These are phyloP conservation scores for Verbena officinalis DNA, from an alignment of 257 asterid genomes.

Conservation along the genomic window DNA sequence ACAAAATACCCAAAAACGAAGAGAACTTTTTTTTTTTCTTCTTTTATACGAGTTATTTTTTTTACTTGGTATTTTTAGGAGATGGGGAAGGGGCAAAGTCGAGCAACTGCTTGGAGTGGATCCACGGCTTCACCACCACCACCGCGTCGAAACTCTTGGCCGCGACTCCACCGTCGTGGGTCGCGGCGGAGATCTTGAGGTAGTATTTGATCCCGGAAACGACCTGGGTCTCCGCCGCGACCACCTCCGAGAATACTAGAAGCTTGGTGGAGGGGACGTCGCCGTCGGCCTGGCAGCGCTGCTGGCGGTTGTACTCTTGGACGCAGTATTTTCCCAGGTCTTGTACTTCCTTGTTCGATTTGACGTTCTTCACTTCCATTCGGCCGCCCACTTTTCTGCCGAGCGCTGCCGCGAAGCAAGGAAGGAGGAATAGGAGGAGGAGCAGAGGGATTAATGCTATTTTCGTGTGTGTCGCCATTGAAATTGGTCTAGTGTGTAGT, in stretches of 20 bases:
- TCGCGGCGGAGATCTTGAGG: slow-evolving; percentile 52
- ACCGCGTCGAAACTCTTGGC: slow-evolving; percentile 50
- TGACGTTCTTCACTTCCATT: slow-evolving; percentile 45
- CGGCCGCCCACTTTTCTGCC: slow-evolving; percentile 52
- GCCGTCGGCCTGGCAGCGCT: slow-evolving; percentile 17
- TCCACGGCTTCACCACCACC: slow-evolving; percentile 61
- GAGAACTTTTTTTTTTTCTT: too few relatives aligned
- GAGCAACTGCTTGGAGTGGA: slow-evolving; percentile 41
- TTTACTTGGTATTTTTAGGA: slow-evolving; percentile 28
- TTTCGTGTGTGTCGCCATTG: neutral
- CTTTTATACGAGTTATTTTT: too few relatives aligned
- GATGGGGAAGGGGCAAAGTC: slow-evolving; percentile 43
- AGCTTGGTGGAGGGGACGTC: slow-evolving; percentile 18
- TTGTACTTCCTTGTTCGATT: slow-evolving; percentile 52
- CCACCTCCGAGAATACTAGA: slow-evolving; percentile 50
- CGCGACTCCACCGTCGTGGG: slow-evolving; percentile 5
- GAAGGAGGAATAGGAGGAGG: neutral
- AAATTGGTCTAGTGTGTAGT: neutral
- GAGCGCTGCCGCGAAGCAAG: slow-evolving; percentile 14
- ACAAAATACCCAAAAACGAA: too few relatives aligned
- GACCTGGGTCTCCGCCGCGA: slow-evolving; percentile 74
- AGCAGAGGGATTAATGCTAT: neutral
- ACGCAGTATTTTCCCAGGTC: slow-evolving; percentile 67
- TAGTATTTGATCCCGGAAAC: slow-evolving; percentile 75
- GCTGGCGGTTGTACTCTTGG: slow-evolving; percentile 45